A percentile compares a stretch with the other conserved stretches of the same genome.
These are phyloP conservation scores for Wilhelminamyces savonicus DNA, from an alignment of 805 yeast species.

Conservation along the genomic window DNA sequence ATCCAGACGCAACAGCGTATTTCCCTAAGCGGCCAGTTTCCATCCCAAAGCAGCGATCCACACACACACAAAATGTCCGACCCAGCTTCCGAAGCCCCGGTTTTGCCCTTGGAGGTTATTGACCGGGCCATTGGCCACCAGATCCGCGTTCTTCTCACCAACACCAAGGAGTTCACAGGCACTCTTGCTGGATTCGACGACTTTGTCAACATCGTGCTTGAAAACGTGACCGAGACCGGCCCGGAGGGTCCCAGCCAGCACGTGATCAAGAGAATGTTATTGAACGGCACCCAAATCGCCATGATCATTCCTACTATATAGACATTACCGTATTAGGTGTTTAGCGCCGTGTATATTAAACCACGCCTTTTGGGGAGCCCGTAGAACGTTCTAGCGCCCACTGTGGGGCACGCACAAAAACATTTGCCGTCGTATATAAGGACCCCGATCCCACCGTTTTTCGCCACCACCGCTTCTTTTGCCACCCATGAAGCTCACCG, in stretches of 20 bases:
- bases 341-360: too few species aligned
- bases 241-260: conserved; percentile 38
- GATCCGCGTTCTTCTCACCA: conserved; percentile 63
- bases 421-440: too few species aligned
- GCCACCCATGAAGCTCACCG: conserved; percentile 10
- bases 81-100: conserved; percentile 6
- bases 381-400: too few species aligned
- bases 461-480: not conserved
- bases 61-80: too few species aligned
- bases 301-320: conserved; percentile 38
- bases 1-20: too few species aligned
- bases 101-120: conserved; percentile 76
- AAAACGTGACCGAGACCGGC: conserved; percentile 64
- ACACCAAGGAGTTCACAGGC: conserved; percentile 77
- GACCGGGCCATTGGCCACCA: conserved; percentile 81
- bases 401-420: too few species aligned
- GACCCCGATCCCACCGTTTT: not conserved
- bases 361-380: too few species aligned
- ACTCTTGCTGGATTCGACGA: conserved; percentile 90
- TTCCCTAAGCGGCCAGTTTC: too few species aligned
- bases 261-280: conserved; percentile 51
- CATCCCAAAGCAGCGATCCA: too few species aligned
- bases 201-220: conserved; percentile 84
- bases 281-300: conserved; percentile 68
- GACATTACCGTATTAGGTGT: too few species aligned